A percentile compares a stretch with the other conserved stretches of the same genome.
Evolutionary conservation across 116 monocot genomes (phyloP).

Genomic region (Trichopus zeylanicus): DNA sequence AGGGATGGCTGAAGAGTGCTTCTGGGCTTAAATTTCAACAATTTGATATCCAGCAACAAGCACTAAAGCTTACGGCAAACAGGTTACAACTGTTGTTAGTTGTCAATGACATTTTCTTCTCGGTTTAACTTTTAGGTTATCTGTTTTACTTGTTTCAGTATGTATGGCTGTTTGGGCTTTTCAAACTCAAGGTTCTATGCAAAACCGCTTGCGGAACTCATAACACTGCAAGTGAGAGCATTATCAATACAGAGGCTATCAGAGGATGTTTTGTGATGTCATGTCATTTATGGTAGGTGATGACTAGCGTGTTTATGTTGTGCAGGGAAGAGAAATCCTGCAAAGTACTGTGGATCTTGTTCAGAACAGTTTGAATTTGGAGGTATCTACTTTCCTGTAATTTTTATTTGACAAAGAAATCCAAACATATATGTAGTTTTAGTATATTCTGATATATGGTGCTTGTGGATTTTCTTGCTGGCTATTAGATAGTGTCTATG

Average conservation of each 20-base stretch:
- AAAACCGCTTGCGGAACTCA: slow-evolving; percentile 92
- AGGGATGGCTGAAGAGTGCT: slow-evolving; percentile 77
- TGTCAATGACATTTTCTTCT: slow-evolving; percentile 2
- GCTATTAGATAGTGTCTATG: background rate
- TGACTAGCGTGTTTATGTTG: background rate
- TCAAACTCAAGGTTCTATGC: slow-evolving; percentile 95
- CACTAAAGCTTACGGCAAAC: slow-evolving; percentile 90
- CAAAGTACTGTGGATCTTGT: slow-evolving; percentile 98
- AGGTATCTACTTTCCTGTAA: slow-evolving; percentile 31
- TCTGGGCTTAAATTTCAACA: slow-evolving; percentile 80
- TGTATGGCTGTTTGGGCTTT: slow-evolving; percentile 98
- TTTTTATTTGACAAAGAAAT: background rate
- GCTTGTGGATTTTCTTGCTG: background rate
- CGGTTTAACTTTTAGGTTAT: slow-evolving; percentile 5
- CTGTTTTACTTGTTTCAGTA: slow-evolving; percentile 43
- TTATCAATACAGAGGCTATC: background rate
- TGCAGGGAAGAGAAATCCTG: slow-evolving; percentile 89
- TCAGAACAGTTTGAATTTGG: slow-evolving; percentile 86
- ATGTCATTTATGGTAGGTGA: background rate
- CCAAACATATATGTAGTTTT: background rate
- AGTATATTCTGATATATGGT: background rate
- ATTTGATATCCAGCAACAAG: slow-evolving; percentile 93
- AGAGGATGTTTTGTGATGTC: no score
- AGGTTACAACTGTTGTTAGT: slow-evolving; percentile 35
- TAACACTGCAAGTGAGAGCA: slow-evolving; percentile 77